Evolutionary conservation across 1,284 basidiomycete species (phyloP), one percentile per base, ranked within the genome.

Genomic region (Fomitopsis betulina): DNA sequence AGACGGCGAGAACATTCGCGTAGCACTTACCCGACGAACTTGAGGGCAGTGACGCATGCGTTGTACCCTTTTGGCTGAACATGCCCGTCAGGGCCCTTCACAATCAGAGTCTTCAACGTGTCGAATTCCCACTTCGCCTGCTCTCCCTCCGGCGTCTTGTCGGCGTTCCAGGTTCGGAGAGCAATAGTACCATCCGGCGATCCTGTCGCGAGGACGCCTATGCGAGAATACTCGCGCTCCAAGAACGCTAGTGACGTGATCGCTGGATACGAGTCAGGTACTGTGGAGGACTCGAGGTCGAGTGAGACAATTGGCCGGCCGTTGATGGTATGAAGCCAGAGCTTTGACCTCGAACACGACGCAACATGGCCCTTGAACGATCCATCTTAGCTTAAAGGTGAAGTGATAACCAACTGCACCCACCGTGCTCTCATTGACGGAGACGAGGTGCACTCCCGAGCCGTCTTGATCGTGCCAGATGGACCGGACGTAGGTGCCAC

Each of bases 351-450:
- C 2, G 91, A 92, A 62, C 89, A 93, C 0, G 92, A 91, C 1
- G 91, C 91, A 54, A 95, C 85, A 68, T 89, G 86, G 7, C 93
- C 93, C 91, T 93, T 62, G 3, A 43, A 55, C 47, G 60, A 25
- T 23, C 15, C n/a, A 13, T 13, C 50, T 30, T 15, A 27, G 49
- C n/a, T 1, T 39, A 5, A 38, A 13, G 3, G 2, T 15, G 25
- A 25, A 45, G n/a, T 10, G 13, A 19, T 4, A 2, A 76, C 13
- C 5, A 37, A 12, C 13, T 12, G 13, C 35, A 37, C 87, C 67
- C 66, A 93, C 93, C 54, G 87, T 93, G 67, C 88, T 87, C 67
- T 96, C 92, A 67, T 95, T 92, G 66, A 98, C 85, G 1, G 89
- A 80, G 15, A 88, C 87, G 2, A 89, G 77, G 61, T 84, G 80